Evolutionary conservation across 2,329 filamentous ascomycete genomes (phyloP), one percentile per base, ranked within the genome.

Genomic region (Aspergillus sp.): DNA sequence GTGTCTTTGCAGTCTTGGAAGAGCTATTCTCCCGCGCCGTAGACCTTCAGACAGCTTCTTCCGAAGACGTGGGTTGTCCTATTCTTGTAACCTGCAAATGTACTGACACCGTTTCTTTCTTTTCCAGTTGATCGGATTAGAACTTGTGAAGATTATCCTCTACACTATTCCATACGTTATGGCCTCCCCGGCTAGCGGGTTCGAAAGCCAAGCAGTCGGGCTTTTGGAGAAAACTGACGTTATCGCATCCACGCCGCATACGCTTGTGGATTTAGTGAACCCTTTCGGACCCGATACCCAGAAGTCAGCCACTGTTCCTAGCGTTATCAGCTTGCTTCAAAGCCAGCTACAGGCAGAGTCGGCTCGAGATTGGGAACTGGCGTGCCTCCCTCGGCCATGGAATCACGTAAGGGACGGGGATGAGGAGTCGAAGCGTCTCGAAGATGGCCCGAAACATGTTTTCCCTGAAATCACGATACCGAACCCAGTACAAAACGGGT

Each of bases 101-200:
- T 36, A 52, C 60, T 69, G 56, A 71, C 57, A 26, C 47, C 6
- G 43, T 43, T 51, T 58, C n/a, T 58, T 47, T 45, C 50, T 57
- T 57, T 61, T 61, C 66, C 62, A 85, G 81, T 76, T 84, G 43
- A 76, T 89, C 49, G 85, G 86, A 18, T 76, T 96, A 42, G 95
- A 98, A 77, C 84, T 99, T 34, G 92, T 97, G 73, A 98, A 97
- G 77, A 93, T 97, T 66, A 97, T 99, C 63, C 85, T 98, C 44
- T 85, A 97, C 48, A 96, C 93, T 0, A 89, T 99, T 57, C 93
- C 95, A 0, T 99, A 98, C 73, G 82, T 91, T 54, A 87, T 96
- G 82, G 85, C 88, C 9, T 86, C 90, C 3, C 85, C 88, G 0
- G 88, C 89, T 3, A 80, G 82, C 3, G 85, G 86, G 49, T 87